Base-by-base conservation (phyloP, 257 asterid species). In the Solanum peruvianum region DNA sequence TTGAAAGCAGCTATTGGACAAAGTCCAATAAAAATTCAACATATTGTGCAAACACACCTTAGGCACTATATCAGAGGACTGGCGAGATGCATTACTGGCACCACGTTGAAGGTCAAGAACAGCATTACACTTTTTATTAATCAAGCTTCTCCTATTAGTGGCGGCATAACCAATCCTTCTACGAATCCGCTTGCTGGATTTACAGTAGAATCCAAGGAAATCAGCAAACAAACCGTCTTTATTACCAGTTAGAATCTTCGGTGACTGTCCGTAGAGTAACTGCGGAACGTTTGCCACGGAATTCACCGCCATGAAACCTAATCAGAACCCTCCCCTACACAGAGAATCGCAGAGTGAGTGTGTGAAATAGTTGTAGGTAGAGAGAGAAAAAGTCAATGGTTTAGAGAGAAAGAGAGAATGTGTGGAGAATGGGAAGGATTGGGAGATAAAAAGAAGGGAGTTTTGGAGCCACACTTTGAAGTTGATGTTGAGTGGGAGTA, bases 271-370 rank as follows among this genome's bases (percentile, higher is more conserved):
- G 71, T 58, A 85, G 9, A 90, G 72, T 31, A 91, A 90, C 85
- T 89, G 93, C 78, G 91, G 90, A 85, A 89, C 90, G 83, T 84
- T 88, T 25, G 91, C 85, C 27, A 88, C 92, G 13, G 90, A 87
- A 41, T 86, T 88, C 41, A 88, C 88, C 18, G 91, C 87, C 93
- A 91, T 91, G 39, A 8, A 73, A 37, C 31, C 70, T 18, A 60
- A 86, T 37, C 82, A 69, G 31, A 85, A 85, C 27, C 71, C 81
- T 37, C 81, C 27, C n/a, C 27, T 23, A 72, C 39, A 15, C 69
- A 64, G 14, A 85, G 7, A 41, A 14, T 27, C 58, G 52, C 35
- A 39, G 56, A 31, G 67, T 39, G 67, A 20, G 60, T 37, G 47
- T 72, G 35, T 39, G 56, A 75, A 73, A 73, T 75, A n/a, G 7